Evolutionary conservation across 768 basidiomycete species (phyloP).

Genomic region (Suillus tomentosus): DNA sequence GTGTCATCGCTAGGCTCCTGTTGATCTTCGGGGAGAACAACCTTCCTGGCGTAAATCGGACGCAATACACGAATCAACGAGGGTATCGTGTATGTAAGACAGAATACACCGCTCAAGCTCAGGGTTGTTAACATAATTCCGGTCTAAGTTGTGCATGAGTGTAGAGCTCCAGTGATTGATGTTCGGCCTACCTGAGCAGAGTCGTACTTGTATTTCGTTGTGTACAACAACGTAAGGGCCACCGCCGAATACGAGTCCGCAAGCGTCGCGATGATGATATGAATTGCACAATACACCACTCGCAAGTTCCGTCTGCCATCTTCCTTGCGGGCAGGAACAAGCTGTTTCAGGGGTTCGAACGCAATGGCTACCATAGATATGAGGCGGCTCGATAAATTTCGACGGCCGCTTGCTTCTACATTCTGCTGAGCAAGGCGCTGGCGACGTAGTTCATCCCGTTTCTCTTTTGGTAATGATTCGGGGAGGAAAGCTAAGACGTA

Average conservation of each 20-base stretch:
- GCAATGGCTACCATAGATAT: conserved; percentile 12
- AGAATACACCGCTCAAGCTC: conserved; percentile 21
- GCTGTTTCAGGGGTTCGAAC: conserved; percentile 27
- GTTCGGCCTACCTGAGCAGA: conserved; percentile 26
- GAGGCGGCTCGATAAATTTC: not conserved
- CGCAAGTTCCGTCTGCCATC: conserved; percentile 31
- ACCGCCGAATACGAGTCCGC: conserved; percentile 18
- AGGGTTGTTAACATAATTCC: conserved; percentile 27
- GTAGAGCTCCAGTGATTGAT: not conserved
- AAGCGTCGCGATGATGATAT: conserved; percentile 25
- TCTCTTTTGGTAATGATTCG: conserved; percentile 32
- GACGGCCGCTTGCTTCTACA: not conserved
- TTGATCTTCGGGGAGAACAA: not conserved
- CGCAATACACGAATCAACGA: conserved; percentile 26
- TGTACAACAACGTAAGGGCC: conserved; percentile 27
- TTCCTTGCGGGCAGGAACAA: conserved; percentile 21
- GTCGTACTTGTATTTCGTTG: conserved; percentile 29
- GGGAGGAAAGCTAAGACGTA: conserved; percentile 30
- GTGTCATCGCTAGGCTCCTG: not conserved
- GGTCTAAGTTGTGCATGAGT: conserved; percentile 21
- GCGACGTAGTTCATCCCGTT: conserved; percentile 20
- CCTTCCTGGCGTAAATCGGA: conserved; percentile 23
- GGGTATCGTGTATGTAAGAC: conserved; percentile 25
- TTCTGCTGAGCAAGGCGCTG: conserved; percentile 8
- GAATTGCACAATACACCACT: conserved; percentile 30